These are phyloP conservation scores for Hortaea werneckii DNA, from an alignment of 2,329 filamentous ascomycete genomes.

Conservation along the genomic window DNA sequence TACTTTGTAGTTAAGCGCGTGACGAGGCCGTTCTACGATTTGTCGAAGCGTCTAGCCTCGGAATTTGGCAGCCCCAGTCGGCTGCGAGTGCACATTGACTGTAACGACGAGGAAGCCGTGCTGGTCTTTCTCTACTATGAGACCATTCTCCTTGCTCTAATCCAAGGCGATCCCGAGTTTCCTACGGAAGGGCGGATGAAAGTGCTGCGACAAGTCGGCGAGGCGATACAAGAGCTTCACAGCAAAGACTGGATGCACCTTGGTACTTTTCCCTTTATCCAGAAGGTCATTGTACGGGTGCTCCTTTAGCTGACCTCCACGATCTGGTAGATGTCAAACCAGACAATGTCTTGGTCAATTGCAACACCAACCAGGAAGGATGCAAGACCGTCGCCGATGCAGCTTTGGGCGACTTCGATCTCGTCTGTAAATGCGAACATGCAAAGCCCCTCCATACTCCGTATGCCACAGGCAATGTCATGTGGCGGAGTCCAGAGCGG, in stretches of 20 bases:
- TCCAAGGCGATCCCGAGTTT: background rate
- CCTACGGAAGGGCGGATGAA: conserved; percentile 19
- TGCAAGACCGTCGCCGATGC: conserved; percentile 25
- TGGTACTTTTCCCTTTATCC: conserved; percentile 19
- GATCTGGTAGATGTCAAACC: conserved; percentile 29
- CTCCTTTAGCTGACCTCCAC: conserved; percentile 16
- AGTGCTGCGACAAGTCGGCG: conserved; percentile 25
- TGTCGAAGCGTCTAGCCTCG: conserved; percentile 24
- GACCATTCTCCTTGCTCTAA: background rate
- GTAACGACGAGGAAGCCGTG: conserved; percentile 16
- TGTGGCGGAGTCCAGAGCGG: conserved; percentile 33
- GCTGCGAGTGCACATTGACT: conserved; percentile 24
- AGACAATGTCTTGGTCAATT: conserved; percentile 31
- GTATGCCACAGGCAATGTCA: conserved; percentile 28
- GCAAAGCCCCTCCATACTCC: conserved; percentile 17
- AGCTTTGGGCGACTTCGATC: conserved; percentile 29
- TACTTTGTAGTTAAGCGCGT: conserved; percentile 27
- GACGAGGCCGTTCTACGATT: conserved; percentile 19
- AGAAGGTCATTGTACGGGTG: no score
- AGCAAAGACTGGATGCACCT: conserved; percentile 28
- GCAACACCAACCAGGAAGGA: conserved; percentile 21
- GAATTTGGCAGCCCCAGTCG: conserved; percentile 28
- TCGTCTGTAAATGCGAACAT: conserved; percentile 24
- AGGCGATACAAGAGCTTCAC: conserved; percentile 29
- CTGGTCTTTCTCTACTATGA: background rate